These are phyloP conservation scores for Phlebopus sp. DNA, from an alignment of 1,284 basidiomycete species.

Conservation along the genomic window DNA sequence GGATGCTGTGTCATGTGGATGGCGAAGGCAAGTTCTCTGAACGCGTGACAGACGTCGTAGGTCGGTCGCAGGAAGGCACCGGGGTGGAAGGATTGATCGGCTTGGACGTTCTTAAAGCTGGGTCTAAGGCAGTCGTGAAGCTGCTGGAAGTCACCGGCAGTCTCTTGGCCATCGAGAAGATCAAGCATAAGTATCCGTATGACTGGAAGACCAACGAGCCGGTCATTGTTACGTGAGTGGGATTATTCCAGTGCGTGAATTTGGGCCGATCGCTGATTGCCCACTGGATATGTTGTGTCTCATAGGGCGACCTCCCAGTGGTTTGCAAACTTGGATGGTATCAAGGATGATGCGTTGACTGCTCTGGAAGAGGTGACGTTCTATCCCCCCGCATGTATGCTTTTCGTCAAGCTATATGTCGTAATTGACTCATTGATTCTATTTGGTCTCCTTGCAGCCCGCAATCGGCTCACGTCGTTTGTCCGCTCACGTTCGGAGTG, in stretches of 20 bases:
- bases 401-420: background rate
- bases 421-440: conserved; percentile 11
- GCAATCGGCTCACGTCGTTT: conserved; percentile 83
- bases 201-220: conserved; percentile 97
- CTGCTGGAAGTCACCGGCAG: conserved; percentile 59
- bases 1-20: conserved; percentile 78
- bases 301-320: conserved; percentile 93
- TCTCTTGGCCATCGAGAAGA: conserved; percentile 67
- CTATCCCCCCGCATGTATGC: conserved; percentile 69
- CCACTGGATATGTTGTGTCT: background rate
- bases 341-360: conserved; percentile 75
- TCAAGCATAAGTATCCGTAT: conserved; percentile 91
- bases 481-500: conserved; percentile 90
- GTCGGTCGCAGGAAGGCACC: conserved; percentile 25
- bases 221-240: conserved; percentile 81
- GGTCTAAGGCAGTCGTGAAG: conserved; percentile 64
- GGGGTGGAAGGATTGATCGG: conserved; percentile 55
- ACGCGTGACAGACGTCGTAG: conserved; percentile 55
- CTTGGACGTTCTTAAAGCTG: conserved; percentile 70
- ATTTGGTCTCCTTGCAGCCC: conserved; percentile 46
- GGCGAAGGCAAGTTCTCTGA: conserved; percentile 72
- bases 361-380: conserved; percentile 78
- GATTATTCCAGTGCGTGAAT: background rate
- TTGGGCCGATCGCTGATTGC: conserved; percentile 8
- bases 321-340: conserved; percentile 89